A percentile compares a stretch with the other conserved stretches of the same genome.
Evolutionary conservation across 805 yeast genomes (phyloP).

Genomic region (Saccharomycopsis amapae): DNA sequence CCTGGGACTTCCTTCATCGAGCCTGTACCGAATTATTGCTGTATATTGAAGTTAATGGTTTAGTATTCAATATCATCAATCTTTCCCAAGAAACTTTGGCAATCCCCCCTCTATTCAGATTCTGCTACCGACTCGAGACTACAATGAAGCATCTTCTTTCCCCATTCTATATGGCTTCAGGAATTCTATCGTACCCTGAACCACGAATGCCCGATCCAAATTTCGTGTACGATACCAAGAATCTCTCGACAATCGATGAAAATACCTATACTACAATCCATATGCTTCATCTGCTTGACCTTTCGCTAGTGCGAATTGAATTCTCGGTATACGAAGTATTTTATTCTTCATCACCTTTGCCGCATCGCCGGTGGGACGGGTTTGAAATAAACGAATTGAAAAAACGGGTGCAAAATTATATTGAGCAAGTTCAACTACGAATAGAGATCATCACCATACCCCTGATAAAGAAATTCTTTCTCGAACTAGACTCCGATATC

Average conservation of each 20-base stretch:
- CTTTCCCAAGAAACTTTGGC: not conserved
- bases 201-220: not conserved
- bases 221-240: too few species aligned
- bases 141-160: not conserved
- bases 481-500: too few species aligned
- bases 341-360: not conserved
- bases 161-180: conserved; percentile 2
- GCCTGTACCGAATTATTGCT: conserved; percentile 4
- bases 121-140: conserved; percentile 3
- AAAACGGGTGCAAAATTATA: not conserved
- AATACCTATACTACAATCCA: too few species aligned
- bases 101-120: not conserved
- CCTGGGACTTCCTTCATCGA: conserved; percentile 10
- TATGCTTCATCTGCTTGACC: too few species aligned
- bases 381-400: too few species aligned
- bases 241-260: too few species aligned
- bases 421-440: not conserved
- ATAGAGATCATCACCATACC: too few species aligned
- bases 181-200: not conserved
- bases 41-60: conserved; percentile 3
- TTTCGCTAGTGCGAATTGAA: too few species aligned
- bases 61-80: not conserved
- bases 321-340: too few species aligned
- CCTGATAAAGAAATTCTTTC: too few species aligned
- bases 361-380: too few species aligned